Conservation (phyloP, 768 basidiomycete genomes). For the Boletus sp. region DNA sequence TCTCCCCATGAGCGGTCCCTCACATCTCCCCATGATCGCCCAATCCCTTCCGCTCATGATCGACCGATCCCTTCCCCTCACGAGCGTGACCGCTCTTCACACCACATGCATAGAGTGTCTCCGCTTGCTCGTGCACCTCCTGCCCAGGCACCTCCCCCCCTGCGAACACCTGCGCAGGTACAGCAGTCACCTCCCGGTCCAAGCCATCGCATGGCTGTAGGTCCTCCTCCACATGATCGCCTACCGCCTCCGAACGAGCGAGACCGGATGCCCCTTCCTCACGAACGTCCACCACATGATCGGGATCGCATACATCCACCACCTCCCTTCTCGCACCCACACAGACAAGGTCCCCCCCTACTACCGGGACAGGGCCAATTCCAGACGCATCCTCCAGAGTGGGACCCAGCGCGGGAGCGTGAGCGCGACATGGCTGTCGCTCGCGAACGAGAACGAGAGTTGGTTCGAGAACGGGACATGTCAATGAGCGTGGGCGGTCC, state of each 20-base stretch:
- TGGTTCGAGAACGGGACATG: constrained; percentile 23
- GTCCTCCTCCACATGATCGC: constrained; percentile 23
- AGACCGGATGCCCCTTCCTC: constrained; percentile 25
- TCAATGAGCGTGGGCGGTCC: constrained; percentile 13
- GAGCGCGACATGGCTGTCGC: constrained; percentile 18
- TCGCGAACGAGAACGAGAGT: constrained; percentile 26
- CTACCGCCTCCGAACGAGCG: constrained; percentile 22
- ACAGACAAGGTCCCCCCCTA: constrained; percentile 14
- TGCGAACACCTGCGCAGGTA: constrained; percentile 9
- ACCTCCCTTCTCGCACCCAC: constrained; percentile 19
- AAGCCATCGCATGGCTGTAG: constrained; percentile 19
- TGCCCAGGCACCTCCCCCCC: constrained; percentile 13
- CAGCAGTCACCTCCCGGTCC: constrained; percentile 28
- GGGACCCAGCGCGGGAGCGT: constrained; percentile 25
- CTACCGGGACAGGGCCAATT: constrained; percentile 33
- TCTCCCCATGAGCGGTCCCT: constrained; percentile 25
- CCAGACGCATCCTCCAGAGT: constrained; percentile 27
- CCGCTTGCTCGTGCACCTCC: constrained; percentile 21
- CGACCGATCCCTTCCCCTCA: constrained; percentile 24
- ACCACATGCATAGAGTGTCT: constrained; percentile 24
- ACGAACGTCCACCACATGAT: constrained; percentile 22
- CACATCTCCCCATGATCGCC: constrained; percentile 22
- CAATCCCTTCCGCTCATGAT: constrained; percentile 21
- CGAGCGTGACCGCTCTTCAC: constrained; percentile 22
- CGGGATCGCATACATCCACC: constrained; percentile 30